A percentile compares a stretch with the other conserved stretches of the same genome.
phyloP scores from a whole-genome alignment of 805 yeast species.

The Metschnikowia anglica region DNA sequence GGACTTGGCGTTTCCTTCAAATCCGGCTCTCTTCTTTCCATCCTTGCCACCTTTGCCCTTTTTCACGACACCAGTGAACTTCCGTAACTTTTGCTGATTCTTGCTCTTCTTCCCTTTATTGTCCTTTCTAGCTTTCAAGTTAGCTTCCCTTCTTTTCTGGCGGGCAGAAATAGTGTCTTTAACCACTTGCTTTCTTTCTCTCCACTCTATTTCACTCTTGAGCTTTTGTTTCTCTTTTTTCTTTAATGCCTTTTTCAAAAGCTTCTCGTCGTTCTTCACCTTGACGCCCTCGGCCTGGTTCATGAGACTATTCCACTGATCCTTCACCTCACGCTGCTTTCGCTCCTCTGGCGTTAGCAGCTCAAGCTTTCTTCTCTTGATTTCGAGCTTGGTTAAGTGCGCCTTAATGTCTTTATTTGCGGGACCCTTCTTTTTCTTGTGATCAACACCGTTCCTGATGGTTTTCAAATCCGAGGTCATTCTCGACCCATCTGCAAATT shows the following conservation, averaged over 20 bases:
- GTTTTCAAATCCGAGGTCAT: constrained; percentile 69
- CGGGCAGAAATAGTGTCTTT: constrained; percentile 70
- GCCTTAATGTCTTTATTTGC: constrained; percentile 80
- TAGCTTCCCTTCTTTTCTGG: constrained; percentile 88
- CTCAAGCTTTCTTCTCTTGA: constrained; percentile 63
- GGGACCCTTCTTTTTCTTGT: constrained; percentile 73
- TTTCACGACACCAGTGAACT: constrained; percentile 55
- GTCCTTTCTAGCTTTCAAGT: constrained; percentile 79
- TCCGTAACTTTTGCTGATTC: constrained; percentile 67
- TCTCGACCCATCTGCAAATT: constrained; percentile 77
- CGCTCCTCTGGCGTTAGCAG: constrained; percentile 61
- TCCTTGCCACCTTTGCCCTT: constrained; percentile 37
- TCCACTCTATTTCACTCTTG: constrained; percentile 90
- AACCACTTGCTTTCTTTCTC: constrained; percentile 79
- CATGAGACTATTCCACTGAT: constrained; percentile 81
- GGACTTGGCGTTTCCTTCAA: constrained; percentile 68
- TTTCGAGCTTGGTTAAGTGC: constrained; percentile 74
- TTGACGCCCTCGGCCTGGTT: constrained; percentile 87
- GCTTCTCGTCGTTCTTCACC: constrained; percentile 83
- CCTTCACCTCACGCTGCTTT: constrained; percentile 62
- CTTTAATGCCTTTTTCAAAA: constrained; percentile 82
- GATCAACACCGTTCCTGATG: constrained; percentile 48
- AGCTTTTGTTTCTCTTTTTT: constrained; percentile 79
- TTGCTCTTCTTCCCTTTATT: constrained; percentile 80
- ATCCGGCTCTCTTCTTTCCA: constrained; percentile 71